Percentiles rank a stretch among this genome's conserved stretches.
Evolutionary conservation across 441 rosid genomes (phyloP).

Genomic region (Pelargonium exstipulatum): DNA sequence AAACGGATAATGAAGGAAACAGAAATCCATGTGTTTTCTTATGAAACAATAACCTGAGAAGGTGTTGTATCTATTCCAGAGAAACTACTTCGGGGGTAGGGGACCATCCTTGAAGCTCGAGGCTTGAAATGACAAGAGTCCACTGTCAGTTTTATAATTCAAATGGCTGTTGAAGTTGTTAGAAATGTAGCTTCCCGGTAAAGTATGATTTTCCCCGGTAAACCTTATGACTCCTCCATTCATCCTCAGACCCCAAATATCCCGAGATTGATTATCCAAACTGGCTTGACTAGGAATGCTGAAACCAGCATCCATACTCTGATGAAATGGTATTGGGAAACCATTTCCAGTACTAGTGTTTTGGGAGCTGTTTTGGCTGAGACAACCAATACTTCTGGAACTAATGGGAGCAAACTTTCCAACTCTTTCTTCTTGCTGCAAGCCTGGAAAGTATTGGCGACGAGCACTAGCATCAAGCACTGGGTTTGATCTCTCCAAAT

Average conservation of each 20-base stretch:
- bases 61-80: not conserved
- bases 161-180: conserved; percentile 29
- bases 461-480: conserved; percentile 30
- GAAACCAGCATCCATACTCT: conserved; percentile 25
- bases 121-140: conserved; percentile 25
- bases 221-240: conserved; percentile 31
- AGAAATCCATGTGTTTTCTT: too few species aligned
- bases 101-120: conserved; percentile 23
- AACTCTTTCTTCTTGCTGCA: conserved; percentile 34
- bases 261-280: conserved; percentile 27
- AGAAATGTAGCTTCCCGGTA: conserved; percentile 31
- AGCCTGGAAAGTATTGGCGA: conserved; percentile 30
- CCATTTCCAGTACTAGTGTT: conserved; percentile 26
- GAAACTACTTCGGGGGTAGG: conserved; percentile 26
- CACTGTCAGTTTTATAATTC: conserved; percentile 27
- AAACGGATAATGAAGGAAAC: too few species aligned
- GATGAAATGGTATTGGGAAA: conserved; percentile 31
- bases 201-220: conserved; percentile 29
- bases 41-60: too few species aligned
- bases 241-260: conserved; percentile 29
- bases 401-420: conserved; percentile 26
- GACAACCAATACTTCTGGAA: conserved; percentile 20
- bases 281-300: conserved; percentile 25
- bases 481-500: conserved; percentile 27
- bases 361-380: conserved; percentile 21